These are phyloP conservation scores for Poronia punctata DNA, from an alignment of 495 filamentous ascomycete genomes.

Conservation along the genomic window DNA sequence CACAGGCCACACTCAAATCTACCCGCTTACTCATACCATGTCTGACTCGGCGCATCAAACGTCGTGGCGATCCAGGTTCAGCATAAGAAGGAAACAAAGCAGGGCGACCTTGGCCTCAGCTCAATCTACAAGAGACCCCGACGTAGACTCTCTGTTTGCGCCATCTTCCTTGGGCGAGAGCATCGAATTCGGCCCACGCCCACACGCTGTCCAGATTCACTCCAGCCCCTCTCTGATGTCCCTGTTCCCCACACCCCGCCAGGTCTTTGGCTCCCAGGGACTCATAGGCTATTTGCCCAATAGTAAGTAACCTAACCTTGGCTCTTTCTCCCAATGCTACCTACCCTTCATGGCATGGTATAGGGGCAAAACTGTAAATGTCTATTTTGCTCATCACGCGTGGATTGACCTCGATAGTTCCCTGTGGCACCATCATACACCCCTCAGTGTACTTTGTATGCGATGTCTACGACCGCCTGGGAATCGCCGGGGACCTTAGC, in stretches of 20 bases:
- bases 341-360: no score
- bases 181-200: slow-evolving; percentile 5
- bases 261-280: slow-evolving; percentile 4
- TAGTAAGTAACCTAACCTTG: slow-evolving; percentile 1
- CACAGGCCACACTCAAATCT: neutral
- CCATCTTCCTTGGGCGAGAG: slow-evolving; percentile 1
- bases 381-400: no score
- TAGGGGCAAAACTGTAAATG: no score
- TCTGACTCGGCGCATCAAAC: slow-evolving; percentile 1
- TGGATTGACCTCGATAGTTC: no score
- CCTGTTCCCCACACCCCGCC: slow-evolving; percentile 4
- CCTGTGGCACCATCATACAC: slow-evolving; percentile 28
- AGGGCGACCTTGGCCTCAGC: neutral
- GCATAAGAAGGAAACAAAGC: slow-evolving; percentile 5
- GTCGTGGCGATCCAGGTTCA: slow-evolving; percentile 6
- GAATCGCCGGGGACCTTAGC: slow-evolving; percentile 5
- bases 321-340: no score
- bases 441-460: slow-evolving; percentile 27
- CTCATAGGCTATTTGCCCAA: slow-evolving; percentile 9
- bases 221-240: slow-evolving; percentile 5
- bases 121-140: neutral
- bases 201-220: slow-evolving; percentile 9
- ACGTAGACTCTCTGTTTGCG: slow-evolving; percentile 6
- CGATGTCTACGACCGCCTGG: slow-evolving; percentile 16
- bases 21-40: neutral